Evolutionary conservation across 179 eudicot genomes (phyloP).

Genomic region (Pouteria campechiana): DNA sequence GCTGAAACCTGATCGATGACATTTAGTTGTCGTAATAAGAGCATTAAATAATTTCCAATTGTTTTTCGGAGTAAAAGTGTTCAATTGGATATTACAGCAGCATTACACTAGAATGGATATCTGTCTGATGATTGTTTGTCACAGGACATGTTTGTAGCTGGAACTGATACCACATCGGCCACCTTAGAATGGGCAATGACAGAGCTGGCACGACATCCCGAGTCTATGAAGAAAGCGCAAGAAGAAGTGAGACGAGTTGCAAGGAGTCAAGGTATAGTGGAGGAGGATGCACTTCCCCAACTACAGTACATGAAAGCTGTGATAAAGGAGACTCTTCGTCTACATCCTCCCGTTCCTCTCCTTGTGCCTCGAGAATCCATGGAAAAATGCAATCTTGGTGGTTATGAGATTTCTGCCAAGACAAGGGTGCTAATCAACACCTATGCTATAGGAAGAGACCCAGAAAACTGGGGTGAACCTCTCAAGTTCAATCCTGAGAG

Average conservation of each 20-base stretch:
- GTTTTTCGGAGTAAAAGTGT: too few species aligned
- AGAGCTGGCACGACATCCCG: constrained; percentile 26
- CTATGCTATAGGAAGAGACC: constrained; percentile 38
- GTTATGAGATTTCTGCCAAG: constrained; percentile 26
- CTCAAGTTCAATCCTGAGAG: constrained; percentile 33
- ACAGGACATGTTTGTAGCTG: constrained; percentile 52
- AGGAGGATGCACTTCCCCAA: constrained; percentile 19
- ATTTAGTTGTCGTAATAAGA: too few species aligned
- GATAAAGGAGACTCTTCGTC: constrained; percentile 42
- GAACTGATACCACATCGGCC: constrained; percentile 37
- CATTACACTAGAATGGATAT: too few species aligned
- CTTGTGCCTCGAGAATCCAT: constrained; percentile 47
- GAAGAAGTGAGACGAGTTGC: constrained; percentile 14
- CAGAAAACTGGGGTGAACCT: constrained; percentile 35
- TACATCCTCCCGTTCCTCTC: constrained; percentile 48
- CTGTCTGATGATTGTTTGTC: too few species aligned
- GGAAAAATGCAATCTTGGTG: constrained; percentile 23
- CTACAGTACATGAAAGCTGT: constrained; percentile 27
- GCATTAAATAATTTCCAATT: too few species aligned
- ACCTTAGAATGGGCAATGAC: constrained; percentile 43
- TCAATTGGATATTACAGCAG: too few species aligned
- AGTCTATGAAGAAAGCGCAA: constrained; percentile 24
- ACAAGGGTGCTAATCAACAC: constrained; percentile 34
- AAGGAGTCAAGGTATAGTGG: constrained; percentile 6
- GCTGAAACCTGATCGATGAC: too few species aligned